These are phyloP conservation scores for Mortierella claussenii DNA, from an alignment of 192 early-diverging fungal genomes.

Conservation along the genomic window DNA sequence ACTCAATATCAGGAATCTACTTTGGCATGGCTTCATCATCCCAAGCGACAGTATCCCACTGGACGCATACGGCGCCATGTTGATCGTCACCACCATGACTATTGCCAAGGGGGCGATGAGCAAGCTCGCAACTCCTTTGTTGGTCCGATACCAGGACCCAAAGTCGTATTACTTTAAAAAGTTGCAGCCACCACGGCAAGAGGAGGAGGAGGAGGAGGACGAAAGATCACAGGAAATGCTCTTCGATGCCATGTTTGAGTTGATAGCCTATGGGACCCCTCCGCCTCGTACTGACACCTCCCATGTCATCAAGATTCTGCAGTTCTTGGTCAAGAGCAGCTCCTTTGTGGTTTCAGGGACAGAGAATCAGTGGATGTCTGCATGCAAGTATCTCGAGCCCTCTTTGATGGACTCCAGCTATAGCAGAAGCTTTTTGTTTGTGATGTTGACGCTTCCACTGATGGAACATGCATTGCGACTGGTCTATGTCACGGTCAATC, in stretches of 20 bases:
- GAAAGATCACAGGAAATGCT: too few species aligned
- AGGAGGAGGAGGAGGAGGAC: neutral
- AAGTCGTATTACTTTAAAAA: slow-evolving; percentile 8
- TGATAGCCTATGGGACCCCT: slow-evolving; percentile 1
- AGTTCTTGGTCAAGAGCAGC: slow-evolving; percentile 1
- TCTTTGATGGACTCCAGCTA: neutral
- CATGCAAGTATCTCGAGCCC: neutral
- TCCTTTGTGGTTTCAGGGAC: slow-evolving; percentile 30
- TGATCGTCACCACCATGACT: slow-evolving; percentile 34
- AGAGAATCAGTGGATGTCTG: slow-evolving; percentile 8
- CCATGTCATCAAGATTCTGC: neutral
- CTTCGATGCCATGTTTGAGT: slow-evolving; percentile 23
- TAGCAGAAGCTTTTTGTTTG: slow-evolving; percentile 19
- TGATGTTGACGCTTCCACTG: slow-evolving; percentile 34
- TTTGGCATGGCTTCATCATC: slow-evolving; percentile 51
- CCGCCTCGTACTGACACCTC: neutral
- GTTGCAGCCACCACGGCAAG: neutral
- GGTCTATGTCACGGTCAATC: slow-evolving; percentile 22
- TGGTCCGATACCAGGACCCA: slow-evolving; percentile 8
- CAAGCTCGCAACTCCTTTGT: neutral
- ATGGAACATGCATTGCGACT: slow-evolving; percentile 29
- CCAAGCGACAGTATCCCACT: slow-evolving; percentile 29
- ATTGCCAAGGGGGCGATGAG: neutral
- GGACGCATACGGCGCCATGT: slow-evolving; percentile 45
- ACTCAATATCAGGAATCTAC: slow-evolving; percentile 43